These are phyloP conservation scores for baker's yeast (Saccharomyces cerevisiae) DNA, from an alignment of 805 yeast genomes.

Conservation along the genomic window DNA sequence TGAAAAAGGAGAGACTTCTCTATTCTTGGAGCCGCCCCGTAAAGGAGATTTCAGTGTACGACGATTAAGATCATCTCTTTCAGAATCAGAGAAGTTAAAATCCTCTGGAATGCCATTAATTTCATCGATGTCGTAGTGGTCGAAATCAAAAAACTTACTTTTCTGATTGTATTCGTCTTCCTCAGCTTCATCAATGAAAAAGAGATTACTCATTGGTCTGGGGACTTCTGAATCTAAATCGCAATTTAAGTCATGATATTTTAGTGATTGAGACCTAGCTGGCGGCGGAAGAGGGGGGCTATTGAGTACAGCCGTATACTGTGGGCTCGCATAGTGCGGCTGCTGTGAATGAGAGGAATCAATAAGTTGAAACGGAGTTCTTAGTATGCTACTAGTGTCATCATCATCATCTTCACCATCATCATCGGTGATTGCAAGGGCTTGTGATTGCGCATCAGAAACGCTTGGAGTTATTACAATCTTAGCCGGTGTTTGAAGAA, in stretches of 20 bases:
- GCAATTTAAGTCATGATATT: constrained; percentile 34
- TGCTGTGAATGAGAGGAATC: neutral
- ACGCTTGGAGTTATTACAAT: neutral
- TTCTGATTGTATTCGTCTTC: constrained; percentile 27
- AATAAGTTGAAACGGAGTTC: neutral
- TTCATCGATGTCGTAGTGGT: constrained; percentile 43
- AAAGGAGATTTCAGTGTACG: constrained; percentile 5
- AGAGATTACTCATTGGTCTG: constrained; percentile 23
- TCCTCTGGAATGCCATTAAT: constrained; percentile 44
- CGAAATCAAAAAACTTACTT: constrained; percentile 26
- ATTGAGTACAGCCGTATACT: neutral
- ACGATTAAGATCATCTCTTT: constrained; percentile 6
- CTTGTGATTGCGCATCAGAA: neutral
- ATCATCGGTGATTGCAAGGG: neutral
- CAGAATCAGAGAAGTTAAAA: constrained; percentile 28
- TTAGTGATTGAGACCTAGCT: constrained; percentile 25
- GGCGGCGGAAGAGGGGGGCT: constrained; percentile 17
- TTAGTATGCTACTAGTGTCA: neutral
- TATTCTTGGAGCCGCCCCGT: constrained; percentile 2
- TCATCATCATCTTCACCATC: neutral
- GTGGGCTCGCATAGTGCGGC: neutral
- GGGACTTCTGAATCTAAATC: constrained; percentile 33
- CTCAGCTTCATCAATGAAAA: constrained; percentile 30
- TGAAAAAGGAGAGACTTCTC: neutral
- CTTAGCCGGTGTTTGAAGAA: neutral